A percentile compares a stretch with the other conserved stretches of the same genome.
phyloP scores from a whole-genome alignment of 306 rosid genomes.

The Carpinus viminea region DNA sequence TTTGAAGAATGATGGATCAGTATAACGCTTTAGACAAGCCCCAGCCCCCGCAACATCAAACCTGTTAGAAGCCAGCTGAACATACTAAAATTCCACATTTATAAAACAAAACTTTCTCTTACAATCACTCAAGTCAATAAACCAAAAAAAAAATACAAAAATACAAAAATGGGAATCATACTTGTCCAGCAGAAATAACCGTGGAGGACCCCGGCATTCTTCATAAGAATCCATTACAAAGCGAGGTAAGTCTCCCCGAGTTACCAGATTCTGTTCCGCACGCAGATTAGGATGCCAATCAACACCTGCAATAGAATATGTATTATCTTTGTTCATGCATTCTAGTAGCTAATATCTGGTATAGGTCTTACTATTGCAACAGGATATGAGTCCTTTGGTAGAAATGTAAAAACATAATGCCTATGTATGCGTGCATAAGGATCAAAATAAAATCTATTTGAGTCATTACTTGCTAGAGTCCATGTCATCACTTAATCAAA shows the following conservation, averaged over 20 bases:
- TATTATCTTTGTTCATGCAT: background rate
- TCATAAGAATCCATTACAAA: slow-evolving; percentile 96
- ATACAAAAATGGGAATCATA: slow-evolving; percentile 38
- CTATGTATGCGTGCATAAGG: background rate
- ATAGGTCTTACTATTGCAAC: too few relatives aligned
- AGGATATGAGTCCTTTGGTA: background rate
- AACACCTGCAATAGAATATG: slow-evolving; percentile 60
- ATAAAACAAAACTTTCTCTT: slow-evolving; percentile 11
- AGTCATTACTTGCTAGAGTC: background rate
- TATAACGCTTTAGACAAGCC: slow-evolving; percentile 92
- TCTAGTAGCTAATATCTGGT: background rate
- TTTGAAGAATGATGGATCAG: slow-evolving; percentile 91
- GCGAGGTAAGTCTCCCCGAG: slow-evolving; percentile 87
- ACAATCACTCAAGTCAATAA: slow-evolving; percentile 2
- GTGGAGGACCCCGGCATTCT: slow-evolving; percentile 92
- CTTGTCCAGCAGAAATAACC: slow-evolving; percentile 92
- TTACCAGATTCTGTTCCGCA: slow-evolving; percentile 60
- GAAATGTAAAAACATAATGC: background rate
- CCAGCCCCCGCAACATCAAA: slow-evolving; percentile 98
- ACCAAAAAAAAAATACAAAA: background rate
- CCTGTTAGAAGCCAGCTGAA: slow-evolving; percentile 53
- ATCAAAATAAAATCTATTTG: background rate
- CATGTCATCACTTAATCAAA: background rate
- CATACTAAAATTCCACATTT: slow-evolving; percentile 25
- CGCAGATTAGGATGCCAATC: slow-evolving; percentile 88